phyloP scores from a whole-genome alignment of 1,284 basidiomycete genomes.

The Leccinum solheimii region DNA sequence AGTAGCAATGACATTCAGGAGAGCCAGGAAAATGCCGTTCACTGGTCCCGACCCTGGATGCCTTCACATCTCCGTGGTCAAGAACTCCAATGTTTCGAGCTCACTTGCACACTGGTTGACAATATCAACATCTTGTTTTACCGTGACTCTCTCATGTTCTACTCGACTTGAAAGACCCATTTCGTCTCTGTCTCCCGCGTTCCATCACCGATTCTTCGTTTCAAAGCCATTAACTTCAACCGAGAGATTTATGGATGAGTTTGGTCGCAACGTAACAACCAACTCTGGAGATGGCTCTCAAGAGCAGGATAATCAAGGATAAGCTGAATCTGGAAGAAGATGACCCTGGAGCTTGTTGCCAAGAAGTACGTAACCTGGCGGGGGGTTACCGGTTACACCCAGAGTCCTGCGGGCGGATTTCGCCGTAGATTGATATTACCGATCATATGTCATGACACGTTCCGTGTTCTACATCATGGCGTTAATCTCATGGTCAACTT shows the following conservation, averaged over 20 bases:
- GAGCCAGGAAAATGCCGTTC: neutral
- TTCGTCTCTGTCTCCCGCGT: neutral
- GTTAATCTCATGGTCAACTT: neutral
- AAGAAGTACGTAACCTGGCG: neutral
- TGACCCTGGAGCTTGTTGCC: neutral
- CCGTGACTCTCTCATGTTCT: neutral
- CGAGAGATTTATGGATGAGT: neutral
- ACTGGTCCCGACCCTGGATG: neutral
- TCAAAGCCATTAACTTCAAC: conserved; percentile 5
- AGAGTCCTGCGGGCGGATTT: neutral
- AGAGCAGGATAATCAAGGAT: neutral
- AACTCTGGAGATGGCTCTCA: neutral
- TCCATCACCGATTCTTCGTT: conserved; percentile 1
- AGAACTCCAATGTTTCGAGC: neutral
- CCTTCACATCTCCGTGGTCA: conserved; percentile 4
- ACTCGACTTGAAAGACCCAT: neutral
- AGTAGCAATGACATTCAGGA: neutral
- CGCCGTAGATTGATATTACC: neutral
- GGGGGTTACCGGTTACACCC: neutral
- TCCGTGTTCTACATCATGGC: neutral
- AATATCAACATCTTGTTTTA: conserved; percentile 5
- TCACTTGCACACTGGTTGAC: neutral
- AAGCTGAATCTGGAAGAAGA: neutral
- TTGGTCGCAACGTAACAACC: conserved; percentile 1
- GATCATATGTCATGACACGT: neutral